Evolutionary conservation across 306 rosid species (phyloP), one percentile per base, ranked within the genome.

Genomic region (Lathyrus oleraceus): DNA sequence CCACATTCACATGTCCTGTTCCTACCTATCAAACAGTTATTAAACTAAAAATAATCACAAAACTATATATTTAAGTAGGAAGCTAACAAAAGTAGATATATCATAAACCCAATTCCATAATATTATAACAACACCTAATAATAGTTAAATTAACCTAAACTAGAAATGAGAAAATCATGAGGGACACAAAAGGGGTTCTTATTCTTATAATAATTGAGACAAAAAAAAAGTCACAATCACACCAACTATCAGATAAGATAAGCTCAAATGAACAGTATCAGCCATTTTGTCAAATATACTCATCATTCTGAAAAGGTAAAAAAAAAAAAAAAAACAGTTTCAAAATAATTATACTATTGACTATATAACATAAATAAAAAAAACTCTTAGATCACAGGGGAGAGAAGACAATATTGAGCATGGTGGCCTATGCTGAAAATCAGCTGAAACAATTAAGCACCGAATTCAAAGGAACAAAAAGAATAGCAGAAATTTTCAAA

Each of bases 241-340:
- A 10, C 56, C 65, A 69, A 48, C 70, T 42, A 44, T 58, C 54
- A 71, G 43, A 66, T 40, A 56, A 71, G 43, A 66, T 40, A 56
- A 71, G 60, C 6, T 48, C 40, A 71, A 25, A 16, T 44, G 10
- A 52, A 58, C 28, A 69, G 66, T 47, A 5, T 47, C 48, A 5
- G 59, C 27, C 7, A 36, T 43, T 6, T 17, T 49, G 23, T 8
- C 12, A 25, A 15, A 45, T 19, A 39, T 45, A 4, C 2, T 14
- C 15, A 44, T 11, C 6, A 45, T 45, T 45, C 52, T 45, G 10
- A 45, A 14, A 15, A 45, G 17, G 20, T 6, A 48, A 32, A 32
- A 32, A 8, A n/a, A 28, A 15, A 10, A 19, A 8, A 25, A 4
- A 64, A 14, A 43, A 25, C 35, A 63, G 67, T 4, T 71, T 49